Evolutionary conservation across 805 yeast genomes (phyloP).

Genomic region (Sugiyamaella floridensis): DNA sequence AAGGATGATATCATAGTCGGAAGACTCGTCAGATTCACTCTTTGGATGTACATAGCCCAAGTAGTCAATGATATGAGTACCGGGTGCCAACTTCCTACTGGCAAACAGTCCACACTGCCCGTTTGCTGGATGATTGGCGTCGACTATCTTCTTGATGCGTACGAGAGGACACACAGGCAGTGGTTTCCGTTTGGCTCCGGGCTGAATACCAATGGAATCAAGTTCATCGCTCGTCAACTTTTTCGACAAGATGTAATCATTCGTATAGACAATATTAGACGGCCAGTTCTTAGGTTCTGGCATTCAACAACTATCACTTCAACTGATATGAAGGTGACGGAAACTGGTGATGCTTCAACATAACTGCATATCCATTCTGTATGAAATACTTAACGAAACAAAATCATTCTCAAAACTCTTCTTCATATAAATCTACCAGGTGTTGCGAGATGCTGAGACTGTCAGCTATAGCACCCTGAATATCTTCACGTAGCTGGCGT

Average conservation of each 20-base stretch:
- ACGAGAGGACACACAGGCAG: conserved; percentile 8
- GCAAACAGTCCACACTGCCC: conserved; percentile 22
- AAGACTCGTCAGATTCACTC: conserved; percentile 14
- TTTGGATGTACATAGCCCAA: conserved; percentile 19
- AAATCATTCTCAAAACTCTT: background rate
- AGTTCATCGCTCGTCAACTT: conserved; percentile 11
- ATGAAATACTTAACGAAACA: background rate
- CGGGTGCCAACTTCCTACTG: conserved; percentile 13
- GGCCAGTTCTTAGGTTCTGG: conserved; percentile 20
- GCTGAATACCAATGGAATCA: conserved; percentile 7
- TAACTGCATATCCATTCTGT: background rate
- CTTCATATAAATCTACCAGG: background rate
- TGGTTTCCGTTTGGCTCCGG: conserved; percentile 1
- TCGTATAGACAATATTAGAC: conserved; percentile 9
- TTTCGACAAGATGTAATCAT: conserved; percentile 14
- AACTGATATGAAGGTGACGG: too few relatives aligned
- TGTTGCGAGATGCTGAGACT: background rate
- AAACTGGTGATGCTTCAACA: background rate
- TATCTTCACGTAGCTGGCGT: background rate
- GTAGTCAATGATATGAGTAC: conserved; percentile 18
- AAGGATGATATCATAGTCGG: conserved; percentile 19
- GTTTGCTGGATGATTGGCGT: conserved; percentile 18
- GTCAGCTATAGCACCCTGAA: background rate
- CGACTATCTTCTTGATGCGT: conserved; percentile 16
- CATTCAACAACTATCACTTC: background rate